A percentile compares a stretch with the other conserved stretches of the same genome.
Conservation (phyloP, 352 stramenopile genomes). For the Globisporangium ultimum region DNA sequence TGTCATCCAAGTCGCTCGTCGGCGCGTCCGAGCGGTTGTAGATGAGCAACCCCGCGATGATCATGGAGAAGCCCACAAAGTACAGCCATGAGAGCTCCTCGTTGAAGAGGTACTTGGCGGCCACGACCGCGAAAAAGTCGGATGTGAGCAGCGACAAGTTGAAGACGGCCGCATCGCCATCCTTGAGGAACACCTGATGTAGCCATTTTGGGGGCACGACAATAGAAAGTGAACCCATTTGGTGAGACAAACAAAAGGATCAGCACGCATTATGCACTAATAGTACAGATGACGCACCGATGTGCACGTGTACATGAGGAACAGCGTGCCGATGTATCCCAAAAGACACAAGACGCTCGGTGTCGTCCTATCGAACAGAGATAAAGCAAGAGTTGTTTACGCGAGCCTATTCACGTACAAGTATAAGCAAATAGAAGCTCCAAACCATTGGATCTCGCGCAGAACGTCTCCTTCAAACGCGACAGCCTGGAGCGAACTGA, state of each 20-base stretch:
- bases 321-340: constrained; percentile 82
- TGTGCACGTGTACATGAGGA: constrained; percentile 90
- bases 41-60: constrained; percentile 64
- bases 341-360: constrained; percentile 54
- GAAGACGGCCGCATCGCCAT: constrained; percentile 92
- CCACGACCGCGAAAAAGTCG: constrained; percentile 93
- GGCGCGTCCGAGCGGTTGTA: constrained; percentile 65
- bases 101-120: constrained; percentile 86
- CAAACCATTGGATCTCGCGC: constrained; percentile 38
- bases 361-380: constrained; percentile 29
- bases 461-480: constrained; percentile 77
- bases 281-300: constrained; percentile 51
- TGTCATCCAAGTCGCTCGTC: constrained; percentile 35
- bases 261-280: neutral
- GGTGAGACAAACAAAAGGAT: neutral
- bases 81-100: constrained; percentile 77
- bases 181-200: constrained; percentile 58
- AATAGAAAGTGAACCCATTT: neutral
- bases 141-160: constrained; percentile 96
- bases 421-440: neutral
- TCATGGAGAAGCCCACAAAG: constrained; percentile 85
- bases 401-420: neutral
- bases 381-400: neutral
- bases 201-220: neutral
- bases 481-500: constrained; percentile 79